Conservation (phyloP, 768 basidiomycete genomes). For the Dentipellis fragilis region DNA sequence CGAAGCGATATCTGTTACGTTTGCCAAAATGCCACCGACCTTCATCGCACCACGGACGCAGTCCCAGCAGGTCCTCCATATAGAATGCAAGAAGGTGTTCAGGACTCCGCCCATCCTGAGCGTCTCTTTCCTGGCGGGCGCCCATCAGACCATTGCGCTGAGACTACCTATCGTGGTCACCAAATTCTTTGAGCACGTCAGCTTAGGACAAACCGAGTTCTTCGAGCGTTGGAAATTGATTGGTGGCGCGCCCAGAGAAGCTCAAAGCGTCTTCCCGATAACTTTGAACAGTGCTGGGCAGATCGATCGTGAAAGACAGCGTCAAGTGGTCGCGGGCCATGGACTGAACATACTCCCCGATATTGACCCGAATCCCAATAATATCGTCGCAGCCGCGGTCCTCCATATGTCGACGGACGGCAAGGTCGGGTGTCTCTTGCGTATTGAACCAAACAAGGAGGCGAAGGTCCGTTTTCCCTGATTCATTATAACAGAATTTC, state of each 20-base stretch:
- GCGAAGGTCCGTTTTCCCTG: conserved; percentile 60
- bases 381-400: conserved; percentile 92
- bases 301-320: conserved; percentile 64
- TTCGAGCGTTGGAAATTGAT: conserved; percentile 98
- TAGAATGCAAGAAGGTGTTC: conserved; percentile 92
- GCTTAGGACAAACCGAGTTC: conserved; percentile 75
- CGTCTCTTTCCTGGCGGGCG: conserved; percentile 87
- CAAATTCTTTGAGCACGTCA: conserved; percentile 92
- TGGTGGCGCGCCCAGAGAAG: conserved; percentile 89
- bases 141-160: conserved; percentile 78
- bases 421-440: conserved; percentile 90
- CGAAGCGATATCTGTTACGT: conserved; percentile 69
- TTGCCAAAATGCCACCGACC: conserved; percentile 85
- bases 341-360: conserved; percentile 68
- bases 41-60: conserved; percentile 77
- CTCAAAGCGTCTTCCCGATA: conserved; percentile 82
- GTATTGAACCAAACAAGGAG: conserved; percentile 90
- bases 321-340: conserved; percentile 70
- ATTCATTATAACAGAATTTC: background rate
- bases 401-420: conserved; percentile 85
- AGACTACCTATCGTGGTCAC: conserved; percentile 80
- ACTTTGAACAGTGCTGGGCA: conserved; percentile 54
- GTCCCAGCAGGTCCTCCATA: conserved; percentile 85
- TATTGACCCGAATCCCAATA: conserved; percentile 91
- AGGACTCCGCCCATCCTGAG: conserved; percentile 65